These are phyloP conservation scores for Umbellularia californica DNA, from an alignment of 164 flowering plant species.

Conservation along the genomic window DNA sequence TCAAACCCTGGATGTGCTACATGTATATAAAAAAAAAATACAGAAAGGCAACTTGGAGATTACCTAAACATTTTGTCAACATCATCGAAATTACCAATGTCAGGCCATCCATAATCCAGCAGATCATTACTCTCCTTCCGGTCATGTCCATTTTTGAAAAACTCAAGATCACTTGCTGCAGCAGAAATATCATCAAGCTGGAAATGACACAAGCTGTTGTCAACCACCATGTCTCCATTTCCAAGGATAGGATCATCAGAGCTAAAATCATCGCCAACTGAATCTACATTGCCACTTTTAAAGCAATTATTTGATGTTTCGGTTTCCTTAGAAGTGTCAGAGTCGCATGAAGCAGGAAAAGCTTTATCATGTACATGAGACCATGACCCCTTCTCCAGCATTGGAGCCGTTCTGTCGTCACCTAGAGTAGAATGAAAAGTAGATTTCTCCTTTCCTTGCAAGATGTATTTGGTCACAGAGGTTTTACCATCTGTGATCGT, in stretches of 20 bases:
- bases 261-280: slow-evolving; percentile 20
- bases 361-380: slow-evolving; percentile 32
- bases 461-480: slow-evolving; percentile 16
- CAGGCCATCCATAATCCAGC: slow-evolving; percentile 65
- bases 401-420: slow-evolving; percentile 21
- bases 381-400: slow-evolving; percentile 50
- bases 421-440: slow-evolving; percentile 10
- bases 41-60: neutral
- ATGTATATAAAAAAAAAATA: neutral
- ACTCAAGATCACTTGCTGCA: slow-evolving; percentile 42
- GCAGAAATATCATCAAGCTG: slow-evolving; percentile 41
- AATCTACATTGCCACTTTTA: slow-evolving; percentile 26
- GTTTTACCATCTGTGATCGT: slow-evolving; percentile 14
- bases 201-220: slow-evolving; percentile 32
- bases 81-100: slow-evolving; percentile 78
- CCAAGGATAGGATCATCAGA: slow-evolving; percentile 32
- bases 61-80: slow-evolving; percentile 87
- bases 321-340: slow-evolving; percentile 31
- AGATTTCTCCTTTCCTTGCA: slow-evolving; percentile 26
- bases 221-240: slow-evolving; percentile 31
- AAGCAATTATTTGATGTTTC: slow-evolving; percentile 34
- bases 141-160: slow-evolving; percentile 39
- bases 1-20: neutral
- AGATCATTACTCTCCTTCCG: slow-evolving; percentile 47
- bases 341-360: slow-evolving; percentile 16